These are phyloP conservation scores for Phyllostachys edulis DNA, from an alignment of 176 grass and related monocot species.

Conservation along the genomic window DNA sequence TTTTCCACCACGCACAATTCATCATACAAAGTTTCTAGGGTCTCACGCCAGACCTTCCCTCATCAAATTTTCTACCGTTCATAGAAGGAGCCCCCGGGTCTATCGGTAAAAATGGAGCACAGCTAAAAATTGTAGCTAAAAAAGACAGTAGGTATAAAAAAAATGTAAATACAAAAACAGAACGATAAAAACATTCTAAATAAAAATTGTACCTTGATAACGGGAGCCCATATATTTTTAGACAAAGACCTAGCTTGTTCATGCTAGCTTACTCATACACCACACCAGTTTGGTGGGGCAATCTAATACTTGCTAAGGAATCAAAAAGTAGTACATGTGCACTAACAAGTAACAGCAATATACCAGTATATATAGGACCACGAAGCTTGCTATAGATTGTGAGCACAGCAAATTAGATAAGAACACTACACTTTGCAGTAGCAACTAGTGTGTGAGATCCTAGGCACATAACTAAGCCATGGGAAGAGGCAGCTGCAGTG, in stretches of 20 bases:
- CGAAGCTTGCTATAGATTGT: background rate
- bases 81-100: no score
- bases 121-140: no score
- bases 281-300: background rate
- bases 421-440: background rate
- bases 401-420: background rate
- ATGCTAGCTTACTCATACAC: conserved; percentile 23
- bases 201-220: no score
- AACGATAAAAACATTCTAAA: no score
- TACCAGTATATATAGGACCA: conserved; percentile 26
- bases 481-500: conserved; percentile 44
- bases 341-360: background rate
- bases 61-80: no score
- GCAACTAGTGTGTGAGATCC: background rate
- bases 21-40: no score
- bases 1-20: no score
- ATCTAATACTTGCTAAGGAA: background rate
- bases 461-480: conserved; percentile 21
- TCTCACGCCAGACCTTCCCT: no score
- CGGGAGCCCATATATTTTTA: no score
- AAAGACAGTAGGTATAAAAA: no score
- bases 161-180: no score
- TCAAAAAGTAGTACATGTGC: background rate
- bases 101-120: no score
- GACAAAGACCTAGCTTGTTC: background rate